Base-by-base conservation (phyloP, 177 flowering plant genomes). In the Tripterygium wilfordii region DNA sequence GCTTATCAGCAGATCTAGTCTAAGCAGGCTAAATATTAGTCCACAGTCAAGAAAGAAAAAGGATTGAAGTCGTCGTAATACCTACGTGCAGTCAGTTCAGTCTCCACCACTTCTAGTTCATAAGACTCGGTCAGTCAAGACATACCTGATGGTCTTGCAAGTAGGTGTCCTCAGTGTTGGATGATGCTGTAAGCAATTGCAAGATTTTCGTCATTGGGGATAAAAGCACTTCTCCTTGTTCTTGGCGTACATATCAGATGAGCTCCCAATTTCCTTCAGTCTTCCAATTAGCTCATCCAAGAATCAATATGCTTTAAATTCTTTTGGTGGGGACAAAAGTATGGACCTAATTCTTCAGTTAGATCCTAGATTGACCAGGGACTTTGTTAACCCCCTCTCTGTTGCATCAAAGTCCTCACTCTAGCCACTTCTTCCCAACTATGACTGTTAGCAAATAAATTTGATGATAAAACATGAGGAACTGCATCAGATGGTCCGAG, bases 331-430 rank as follows among this genome's bases (percentile, higher is more conserved):
- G 0, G 66, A 75, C 48, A n/a, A n/a, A n/a, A n/a, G n/a, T n/a
- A n/a, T n/a, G 71, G 33, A 67, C 58, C 53, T 53, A 49, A 54
- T 58, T 65, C 53, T 71, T 77, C 51, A 73, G 49, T 36, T 62
- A 66, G 40, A 80, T 65, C 88, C 92, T 82, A 45, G 90, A 82
- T 47, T 72, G 76, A 33, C 85, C 90, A 8, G 84, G 81, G 13
- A 12, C 30, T 56, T 80, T 88, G 36, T 45, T 65, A 26, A 79
- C 43, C 42, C n/a, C 83, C 75, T 58, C 62, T 71, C 12, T 58
- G 48, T 47, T 58, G 70, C 92, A 88, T 85, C 57, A 70, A 60
- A 43, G 56, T 57, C 62, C 94, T 80, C 13, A 65, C 7, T 26
- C 61, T 54, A 23, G 80, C 77, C 5, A 78, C 79, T 22, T 80